Conservation (phyloP, 2,329 filamentous ascomycete genomes). For the Claviceps africana region DNA sequence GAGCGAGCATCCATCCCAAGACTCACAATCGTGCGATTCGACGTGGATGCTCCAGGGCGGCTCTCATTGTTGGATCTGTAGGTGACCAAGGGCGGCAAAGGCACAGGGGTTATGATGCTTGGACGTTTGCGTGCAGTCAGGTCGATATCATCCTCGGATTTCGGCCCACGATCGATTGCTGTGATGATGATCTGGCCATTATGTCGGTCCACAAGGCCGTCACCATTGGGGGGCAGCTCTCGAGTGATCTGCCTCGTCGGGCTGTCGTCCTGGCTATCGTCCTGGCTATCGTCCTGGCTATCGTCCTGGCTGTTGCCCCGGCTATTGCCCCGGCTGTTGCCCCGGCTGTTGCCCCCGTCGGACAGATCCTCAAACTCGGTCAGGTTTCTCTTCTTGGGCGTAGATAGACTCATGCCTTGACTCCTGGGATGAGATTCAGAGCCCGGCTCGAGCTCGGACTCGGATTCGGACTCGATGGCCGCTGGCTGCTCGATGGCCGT, state of each 20-base stretch:
- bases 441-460: not conserved
- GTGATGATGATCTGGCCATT: not conserved
- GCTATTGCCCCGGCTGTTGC: too few species aligned
- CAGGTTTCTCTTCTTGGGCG: conserved; percentile 20
- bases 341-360: too few species aligned
- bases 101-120: conserved; percentile 1
- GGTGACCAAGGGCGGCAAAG: conserved; percentile 1
- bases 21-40: not conserved
- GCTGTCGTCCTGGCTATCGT: conserved; percentile 15
- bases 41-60: not conserved
- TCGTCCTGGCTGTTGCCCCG: too few species aligned
- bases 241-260: conserved; percentile 15
- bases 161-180: conserved; percentile 1
- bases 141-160: not conserved
- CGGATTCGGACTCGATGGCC: conserved; percentile 14
- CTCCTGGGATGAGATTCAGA: conserved; percentile 13
- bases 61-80: not conserved
- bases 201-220: not conserved
- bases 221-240: conserved; percentile 9
- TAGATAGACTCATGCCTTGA: conserved; percentile 22
- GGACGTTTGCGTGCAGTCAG: not conserved
- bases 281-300: too few species aligned
- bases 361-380: conserved; percentile 17
- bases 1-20: not conserved
- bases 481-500: conserved; percentile 12